A percentile compares a stretch with the other conserved stretches of the same genome.
phyloP scores from a whole-genome alignment of 2,329 filamentous ascomycete species.

The Sporothrix globosa region DNA sequence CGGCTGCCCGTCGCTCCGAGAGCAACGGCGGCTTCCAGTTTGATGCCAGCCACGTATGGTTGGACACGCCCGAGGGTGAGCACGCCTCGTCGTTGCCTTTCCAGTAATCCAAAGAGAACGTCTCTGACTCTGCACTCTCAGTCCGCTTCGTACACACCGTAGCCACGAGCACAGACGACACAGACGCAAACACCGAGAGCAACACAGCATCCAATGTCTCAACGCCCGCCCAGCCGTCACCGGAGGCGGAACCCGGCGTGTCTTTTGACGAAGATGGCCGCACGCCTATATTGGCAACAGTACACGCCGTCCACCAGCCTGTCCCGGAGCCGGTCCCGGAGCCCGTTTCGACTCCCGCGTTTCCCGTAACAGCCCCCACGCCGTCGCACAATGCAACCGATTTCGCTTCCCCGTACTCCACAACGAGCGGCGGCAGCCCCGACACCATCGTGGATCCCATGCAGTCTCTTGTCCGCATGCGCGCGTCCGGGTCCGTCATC shows the following conservation, averaged over 20 bases:
- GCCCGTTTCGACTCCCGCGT: neutral
- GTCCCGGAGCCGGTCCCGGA: too few relatives aligned
- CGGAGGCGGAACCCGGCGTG: neutral
- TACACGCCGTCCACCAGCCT: neutral
- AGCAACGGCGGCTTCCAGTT: slow-evolving; percentile 19
- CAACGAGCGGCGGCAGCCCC: slow-evolving; percentile 10
- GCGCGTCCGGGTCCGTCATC: neutral
- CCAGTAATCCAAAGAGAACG: too few relatives aligned
- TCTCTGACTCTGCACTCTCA: neutral
- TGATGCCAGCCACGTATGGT: slow-evolving; percentile 15
- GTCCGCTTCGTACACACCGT: neutral
- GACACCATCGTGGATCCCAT: slow-evolving; percentile 19
- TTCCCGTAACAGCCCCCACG: neutral
- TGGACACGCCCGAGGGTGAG: slow-evolving; percentile 19
- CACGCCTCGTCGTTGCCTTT: too few relatives aligned
- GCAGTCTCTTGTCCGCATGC: slow-evolving; percentile 26
- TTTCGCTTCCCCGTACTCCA: slow-evolving; percentile 18
- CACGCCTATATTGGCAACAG: neutral
- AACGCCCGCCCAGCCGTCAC: neutral
- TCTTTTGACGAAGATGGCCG: too few relatives aligned
- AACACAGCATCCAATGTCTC: neutral
- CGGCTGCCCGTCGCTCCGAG: neutral
- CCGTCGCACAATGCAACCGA: slow-evolving; percentile 1
- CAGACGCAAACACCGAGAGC: neutral
- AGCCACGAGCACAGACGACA: neutral